Evolutionary conservation across 257 asterid species (phyloP).

Genomic region (Solanum habrochaites): DNA sequence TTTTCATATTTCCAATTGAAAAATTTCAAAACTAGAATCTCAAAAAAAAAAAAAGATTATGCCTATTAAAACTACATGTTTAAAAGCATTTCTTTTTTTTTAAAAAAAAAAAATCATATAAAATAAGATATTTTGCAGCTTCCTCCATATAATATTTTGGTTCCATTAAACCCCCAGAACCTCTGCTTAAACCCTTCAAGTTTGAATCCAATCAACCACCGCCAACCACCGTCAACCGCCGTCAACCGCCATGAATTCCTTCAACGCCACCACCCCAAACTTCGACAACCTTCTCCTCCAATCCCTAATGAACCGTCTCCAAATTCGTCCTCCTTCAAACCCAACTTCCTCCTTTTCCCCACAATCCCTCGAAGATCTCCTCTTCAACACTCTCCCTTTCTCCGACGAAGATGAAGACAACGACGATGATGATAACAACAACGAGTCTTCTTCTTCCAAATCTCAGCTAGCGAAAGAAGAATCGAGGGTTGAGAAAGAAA

Average conservation of each 20-base stretch:
- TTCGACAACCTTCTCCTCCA: slow-evolving; percentile 87
- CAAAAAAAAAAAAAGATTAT: too few relatives aligned
- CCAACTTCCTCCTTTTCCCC: slow-evolving; percentile 27
- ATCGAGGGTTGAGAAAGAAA: slow-evolving; percentile 71
- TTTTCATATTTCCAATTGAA: neutral
- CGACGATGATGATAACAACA: slow-evolving; percentile 3
- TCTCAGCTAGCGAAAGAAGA: slow-evolving; percentile 73
- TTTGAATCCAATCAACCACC: slow-evolving; percentile 2
- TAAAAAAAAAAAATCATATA: neutral
- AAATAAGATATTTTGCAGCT: neutral
- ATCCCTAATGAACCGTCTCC: slow-evolving; percentile 75
- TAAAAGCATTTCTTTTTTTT: neutral
- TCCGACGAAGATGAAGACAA: slow-evolving; percentile 18
- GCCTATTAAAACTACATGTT: too few relatives aligned
- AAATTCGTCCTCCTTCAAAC: slow-evolving; percentile 36
- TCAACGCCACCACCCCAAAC: slow-evolving; percentile 44
- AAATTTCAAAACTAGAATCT: too few relatives aligned
- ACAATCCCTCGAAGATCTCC: slow-evolving; percentile 67
- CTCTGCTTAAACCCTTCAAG: slow-evolving; percentile 19
- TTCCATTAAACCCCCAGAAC: slow-evolving; percentile 19
- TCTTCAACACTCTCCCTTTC: slow-evolving; percentile 54
- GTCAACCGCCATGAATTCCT: slow-evolving; percentile 20
- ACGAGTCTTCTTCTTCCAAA: slow-evolving; percentile 41
- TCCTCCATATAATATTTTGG: neutral
- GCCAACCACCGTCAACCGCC: slow-evolving; percentile 12